Evolutionary conservation across 768 basidiomycete species (phyloP), one percentile per base, ranked within the genome.

Genomic region (Terana coerulea): DNA sequence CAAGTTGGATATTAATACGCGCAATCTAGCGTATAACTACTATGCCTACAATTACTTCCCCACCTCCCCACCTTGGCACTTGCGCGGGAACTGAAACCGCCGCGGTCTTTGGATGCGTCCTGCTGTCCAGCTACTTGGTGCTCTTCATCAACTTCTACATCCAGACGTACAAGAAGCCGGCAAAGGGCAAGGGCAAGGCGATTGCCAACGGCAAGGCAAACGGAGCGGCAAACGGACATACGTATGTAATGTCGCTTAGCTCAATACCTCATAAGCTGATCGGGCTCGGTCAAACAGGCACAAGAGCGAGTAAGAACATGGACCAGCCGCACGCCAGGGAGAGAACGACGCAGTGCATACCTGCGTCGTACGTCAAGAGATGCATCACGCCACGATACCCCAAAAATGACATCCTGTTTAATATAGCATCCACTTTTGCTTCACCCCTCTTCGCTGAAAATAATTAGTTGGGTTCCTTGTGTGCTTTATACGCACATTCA

Each of bases 61-160:
- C 22, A 41, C 68, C 86, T n/a, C 94, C 93, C n/a, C 69, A 75
- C 58, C 57, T 86, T 19, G 89, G 80, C 33, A 83, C 86, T 66
- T 99, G 97, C 61, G 84, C 93, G 34, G 97, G 97, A 39, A 85
- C 88, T 17, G 91, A 95, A 70, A 70, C 72, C 14, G 91, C 95
- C 48, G 97, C 97, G 2, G 53, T 93, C 52, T 86, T 95, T 52
- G 97, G 95, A 42, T 97, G 94, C 65, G 81, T 69, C 21, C 78
- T 99, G 41, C 77, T 99, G 59, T 88, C 91, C 24, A 87, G 81
- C 62, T 98, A 98, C 72, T 83, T 99, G 48, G 80, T 84, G 61
- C 81, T 99, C 52, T 98, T 99, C 78, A 91, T 98, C 77, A 91
- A 92, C 69, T 93, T 93, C 72, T 93, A 93, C 72, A 77, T 91